Base-by-base conservation (phyloP, 257 asterid species). In the Ophiorrhiza pumila region DNA sequence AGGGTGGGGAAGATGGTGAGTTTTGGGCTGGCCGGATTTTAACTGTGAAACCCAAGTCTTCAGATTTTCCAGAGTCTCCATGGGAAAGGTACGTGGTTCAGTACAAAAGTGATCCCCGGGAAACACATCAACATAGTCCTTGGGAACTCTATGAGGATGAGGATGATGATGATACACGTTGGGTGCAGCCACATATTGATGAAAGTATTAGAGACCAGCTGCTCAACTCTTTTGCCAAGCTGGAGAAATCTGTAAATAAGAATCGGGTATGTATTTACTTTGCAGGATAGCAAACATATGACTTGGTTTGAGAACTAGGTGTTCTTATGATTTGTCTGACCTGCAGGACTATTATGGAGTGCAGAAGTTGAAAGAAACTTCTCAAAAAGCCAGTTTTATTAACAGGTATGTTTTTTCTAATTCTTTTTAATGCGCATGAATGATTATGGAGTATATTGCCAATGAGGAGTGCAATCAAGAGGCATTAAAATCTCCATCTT, bases 21-120 rank as follows among this genome's bases (percentile, higher is more conserved):
- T 57, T 94, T 97, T 94, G 97, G 97, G 97, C 83, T 31, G 99
- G 99, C 70, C 89, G 99, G 62, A 85, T 94, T 56, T 59, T 87
- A n/a, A 74, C 73, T 15, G 87, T 88, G 74, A 87, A 86, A 78
- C 81, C 96, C 52, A 94, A 94, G 75, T 85, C 91, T 68, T 72
- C 57, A 42, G 97, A 94, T 37, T 94, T 85, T 79, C 95, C 93
- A 0, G 99, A 94, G 72, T 91, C 97, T 77, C 99, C 99, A 7
- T 94, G 99, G 99, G 99, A 94, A 71, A 91, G 87, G 77, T 94
- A 81, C 79, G 81, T 75, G 14, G 97, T 94, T 32, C 86, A 84
- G 81, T 94, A 94, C 85, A 94, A 88, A 84, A 87, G 90, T 71
- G 93, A 88, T 61, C 95, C 95, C 43, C 79, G 83, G 10, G 97